These are phyloP conservation scores for Penicillium sp. DNA, from an alignment of 2,329 filamentous ascomycete genomes.

Conservation along the genomic window DNA sequence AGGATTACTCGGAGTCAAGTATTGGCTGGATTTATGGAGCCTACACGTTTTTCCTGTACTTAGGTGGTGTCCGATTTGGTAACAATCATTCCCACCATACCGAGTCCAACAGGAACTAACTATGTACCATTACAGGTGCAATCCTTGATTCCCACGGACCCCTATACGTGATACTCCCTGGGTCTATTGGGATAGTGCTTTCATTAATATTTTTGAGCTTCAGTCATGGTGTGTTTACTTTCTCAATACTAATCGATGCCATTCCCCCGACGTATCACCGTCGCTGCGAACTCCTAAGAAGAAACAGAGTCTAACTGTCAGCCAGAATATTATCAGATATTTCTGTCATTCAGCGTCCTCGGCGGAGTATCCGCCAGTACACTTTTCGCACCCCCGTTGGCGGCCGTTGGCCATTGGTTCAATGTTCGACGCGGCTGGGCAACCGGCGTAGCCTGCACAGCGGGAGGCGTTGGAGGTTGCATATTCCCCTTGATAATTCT, in stretches of 20 bases:
- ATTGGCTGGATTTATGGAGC: constrained; percentile 34
- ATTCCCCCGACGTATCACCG: not conserved
- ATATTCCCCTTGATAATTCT: constrained; percentile 31
- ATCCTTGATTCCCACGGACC: not conserved
- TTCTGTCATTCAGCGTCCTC: constrained; percentile 30
- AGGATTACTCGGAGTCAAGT: constrained; percentile 24
- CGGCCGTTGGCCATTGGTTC: constrained; percentile 31
- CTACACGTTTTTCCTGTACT: constrained; percentile 30
- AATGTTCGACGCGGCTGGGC: constrained; percentile 24
- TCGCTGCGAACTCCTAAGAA: not conserved
- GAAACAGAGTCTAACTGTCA: not conserved
- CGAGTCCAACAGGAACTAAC: too few relatives aligned
- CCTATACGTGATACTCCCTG: not conserved
- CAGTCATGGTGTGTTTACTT: constrained; percentile 14
- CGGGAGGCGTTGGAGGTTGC: constrained; percentile 29
- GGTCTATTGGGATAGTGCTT: constrained; percentile 2
- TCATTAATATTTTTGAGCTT: constrained; percentile 15
- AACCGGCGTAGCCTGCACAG: constrained; percentile 31
- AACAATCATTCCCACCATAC: not conserved
- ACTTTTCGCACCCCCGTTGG: constrained; percentile 27
- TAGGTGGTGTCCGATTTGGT: constrained; percentile 10
- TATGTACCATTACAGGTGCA: not conserved
- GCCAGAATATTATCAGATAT: constrained; percentile 32
- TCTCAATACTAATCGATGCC: not conserved
- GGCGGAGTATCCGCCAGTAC: constrained; percentile 27